Evolutionary conservation across 208 protist species (phyloP).

Genomic region (Acanthamoeba triangularis): DNA sequence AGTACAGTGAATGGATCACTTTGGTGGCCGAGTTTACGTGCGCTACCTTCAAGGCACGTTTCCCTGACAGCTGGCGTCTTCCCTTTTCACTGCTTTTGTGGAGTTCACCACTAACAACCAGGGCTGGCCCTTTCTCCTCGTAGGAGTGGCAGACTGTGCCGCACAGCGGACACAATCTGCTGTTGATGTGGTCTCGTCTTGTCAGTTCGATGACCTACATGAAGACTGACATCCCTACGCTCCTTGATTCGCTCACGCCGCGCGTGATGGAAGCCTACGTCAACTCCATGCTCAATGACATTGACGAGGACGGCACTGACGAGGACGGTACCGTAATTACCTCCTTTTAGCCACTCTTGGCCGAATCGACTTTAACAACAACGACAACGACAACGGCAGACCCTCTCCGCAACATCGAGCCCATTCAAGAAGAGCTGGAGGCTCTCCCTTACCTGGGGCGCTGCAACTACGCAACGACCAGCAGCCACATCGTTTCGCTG

Average conservation of each 20-base stretch:
- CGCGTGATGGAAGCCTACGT: constrained; percentile 84
- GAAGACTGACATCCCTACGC: constrained; percentile 77
- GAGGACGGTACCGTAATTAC: neutral
- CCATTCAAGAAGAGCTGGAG: constrained; percentile 83
- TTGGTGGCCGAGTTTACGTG: constrained; percentile 88
- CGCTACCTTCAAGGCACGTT: constrained; percentile 80
- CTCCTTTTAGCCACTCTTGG: neutral
- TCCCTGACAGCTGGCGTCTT: too few relatives aligned
- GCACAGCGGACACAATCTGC: constrained; percentile 86
- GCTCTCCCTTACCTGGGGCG: constrained; percentile 82
- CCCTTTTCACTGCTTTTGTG: too few relatives aligned
- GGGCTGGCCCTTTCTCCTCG: too few relatives aligned
- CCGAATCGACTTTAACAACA: neutral
- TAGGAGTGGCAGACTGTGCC: constrained; percentile 69
- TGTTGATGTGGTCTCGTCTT: constrained; percentile 88
- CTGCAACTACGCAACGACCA: constrained; percentile 75
- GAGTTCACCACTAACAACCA: neutral
- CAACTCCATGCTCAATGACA: constrained; percentile 78
- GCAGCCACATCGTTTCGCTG: constrained; percentile 75
- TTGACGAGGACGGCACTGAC: neutral
- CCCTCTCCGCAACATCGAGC: constrained; percentile 82
- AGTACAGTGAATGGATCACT: constrained; percentile 89
- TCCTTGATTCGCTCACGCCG: constrained; percentile 84
- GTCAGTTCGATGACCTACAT: constrained; percentile 87
- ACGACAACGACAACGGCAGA: constrained; percentile 13